Evolutionary conservation across 768 basidiomycete species (phyloP), one percentile per base, ranked within the genome.

Genomic region (Pleurotus giganteus): DNA sequence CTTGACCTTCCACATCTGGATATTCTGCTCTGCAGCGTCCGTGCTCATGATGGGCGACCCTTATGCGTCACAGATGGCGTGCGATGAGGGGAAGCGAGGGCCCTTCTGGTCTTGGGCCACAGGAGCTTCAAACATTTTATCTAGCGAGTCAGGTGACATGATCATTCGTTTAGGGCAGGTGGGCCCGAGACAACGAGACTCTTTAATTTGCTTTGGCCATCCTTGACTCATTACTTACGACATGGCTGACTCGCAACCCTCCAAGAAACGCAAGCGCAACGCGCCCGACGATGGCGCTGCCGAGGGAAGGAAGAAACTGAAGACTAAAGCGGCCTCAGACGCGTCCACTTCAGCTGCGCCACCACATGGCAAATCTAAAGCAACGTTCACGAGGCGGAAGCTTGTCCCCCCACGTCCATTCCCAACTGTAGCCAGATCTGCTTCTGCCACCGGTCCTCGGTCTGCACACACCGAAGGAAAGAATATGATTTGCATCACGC

Each of bases 1-100:
- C 79, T 95, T 94, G 74, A 96, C 88, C 77, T 97, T 94, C 95
- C 91, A 90, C 86, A 94, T 91, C 81, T 93, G 91, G 68, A 94
- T 95, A 69, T 94, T 95, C 76, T 94, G 91, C 76, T 95, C 93
- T 69, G 92, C 92, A 60, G 72, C 72, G 70, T 91, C 89, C 75
- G 86, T 86, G 79, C 83, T 88, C 88, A 89, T 90, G 63, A 68
- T 86, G 79, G 71, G 70, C 68, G 61, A 70, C 63, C 21, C 19
- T 13, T 21, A 29, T 51, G 21, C 47, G 23, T 9, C 41, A 32
- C 42, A 17, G 39, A 50, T 43, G 43, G 44, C 45, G 41, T 31
- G 43, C 32, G 31, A 24, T 26, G 53, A n/a, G 12, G 55, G 57
- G 26, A 52, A 66, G 62, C 69, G 64, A 60, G 61, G 54, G 54